Base-by-base conservation (phyloP, 495 filamentous ascomycete genomes). In the Annulohypoxylon bovei region DNA sequence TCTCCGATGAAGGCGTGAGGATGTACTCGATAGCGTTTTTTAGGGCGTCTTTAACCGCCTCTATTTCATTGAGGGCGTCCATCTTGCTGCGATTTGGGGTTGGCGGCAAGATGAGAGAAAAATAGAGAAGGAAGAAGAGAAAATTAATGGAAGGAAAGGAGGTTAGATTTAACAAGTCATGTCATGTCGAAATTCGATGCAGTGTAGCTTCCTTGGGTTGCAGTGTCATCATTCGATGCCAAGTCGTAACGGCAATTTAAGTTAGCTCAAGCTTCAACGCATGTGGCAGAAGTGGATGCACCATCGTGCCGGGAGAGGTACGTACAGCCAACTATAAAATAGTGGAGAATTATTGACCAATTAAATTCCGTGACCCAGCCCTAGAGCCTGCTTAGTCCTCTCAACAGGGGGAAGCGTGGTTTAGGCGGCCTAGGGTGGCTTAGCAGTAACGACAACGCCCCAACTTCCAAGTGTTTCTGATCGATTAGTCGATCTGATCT, bases 1-100 rank as follows among this genome's bases (percentile, higher is more conserved):
- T 83, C 40, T 84, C 72, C 0, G 79, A 65, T 8, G 86, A 86
- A 0, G 88, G 88, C 23, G 76, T 83, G 56, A 90, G 74, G 37
- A 84, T 75, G 49, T 79, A 77, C 72, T 85, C 80, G 71, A 83
- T 44, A 68, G 75, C 44, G 37, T 67, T 40, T 44, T 79, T 81
- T 63, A 80, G 42, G 58, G 12, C 44, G 37, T 67, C 40, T 44
- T 79, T 81, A 62, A 80, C 39, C 55, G 12, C 32, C 46, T 73
- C 70, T 57, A 73, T 68, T 12, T 58, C 56, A 16, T 20, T 16
- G 4, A 32, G 30, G 8, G 8, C 23, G 44, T 47, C 44, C 22
- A 47, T 47, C 20, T 47, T 47, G 44, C n/a, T 25, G 20, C 50
- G 49, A 27, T 12, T 47, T 37, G 40, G n/a, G 47, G 25, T 42